Evolutionary conservation across 23 red algal genomes (phyloP), one percentile per base, ranked within the genome.

Genomic region (Gracilariopsis chorda): DNA sequence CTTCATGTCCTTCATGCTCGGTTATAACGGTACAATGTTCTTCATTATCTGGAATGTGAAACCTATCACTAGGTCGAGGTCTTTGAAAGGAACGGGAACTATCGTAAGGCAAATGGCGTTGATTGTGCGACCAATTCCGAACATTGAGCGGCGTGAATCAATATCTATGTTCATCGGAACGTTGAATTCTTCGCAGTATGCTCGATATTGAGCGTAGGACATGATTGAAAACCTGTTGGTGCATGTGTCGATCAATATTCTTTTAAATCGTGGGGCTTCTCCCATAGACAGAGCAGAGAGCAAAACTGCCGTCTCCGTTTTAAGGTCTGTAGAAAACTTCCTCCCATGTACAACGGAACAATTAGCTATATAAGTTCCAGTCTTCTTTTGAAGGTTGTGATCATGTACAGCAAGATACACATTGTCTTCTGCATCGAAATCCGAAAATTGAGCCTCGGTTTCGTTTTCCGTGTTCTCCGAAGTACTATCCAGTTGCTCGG

Each of bases 111-210:
- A n/a, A n/a, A n/a, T n/a, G n/a, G n/a, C n/a, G n/a, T n/a, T n/a
- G n/a, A n/a, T n/a, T n/a, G n/a, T n/a, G n/a, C n/a, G n/a, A n/a
- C n/a, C n/a, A n/a, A n/a, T 39, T 24, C 67, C 67, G 37, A 35
- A 27, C 51, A 83, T 14, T 8, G 60, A 9, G 23, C 60, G 60
- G 16, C 60, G 4, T 4, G 4, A 7, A 14, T 65, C 2, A 4
- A 33, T 63, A 56, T 83, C 56, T 63, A 83, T 83, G n/a, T 61
- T 0, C 79, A 83, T 63, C 14, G 70, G 70, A 10, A 77, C 70
- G 47, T 77, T 47, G n/a, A 77, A 77, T 40, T 77, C 45, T 48
- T 77, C 36, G 27, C 70, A 77, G 47, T 49, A 49, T 17, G 36
- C 70, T 14, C 70, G 39, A 28, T 48, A 49, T 19, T 77, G 70